These are phyloP conservation scores for Oryza officinalis DNA, from an alignment of 176 grass and related monocot species.

Conservation along the genomic window DNA sequence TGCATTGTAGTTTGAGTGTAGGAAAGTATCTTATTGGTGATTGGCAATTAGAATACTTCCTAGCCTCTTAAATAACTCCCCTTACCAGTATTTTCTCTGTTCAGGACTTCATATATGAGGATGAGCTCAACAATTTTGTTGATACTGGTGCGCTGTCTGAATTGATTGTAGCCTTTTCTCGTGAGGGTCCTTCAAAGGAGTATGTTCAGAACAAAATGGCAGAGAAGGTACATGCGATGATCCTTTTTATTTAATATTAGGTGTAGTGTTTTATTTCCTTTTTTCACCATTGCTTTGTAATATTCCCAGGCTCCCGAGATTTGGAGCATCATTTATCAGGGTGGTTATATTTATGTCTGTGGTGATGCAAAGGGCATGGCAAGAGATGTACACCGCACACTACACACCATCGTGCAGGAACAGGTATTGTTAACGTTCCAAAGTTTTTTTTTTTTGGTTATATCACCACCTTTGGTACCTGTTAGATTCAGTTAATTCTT, in stretches of 20 bases:
- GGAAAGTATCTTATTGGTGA: conserved; percentile 1
- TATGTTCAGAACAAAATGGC: conserved; percentile 96
- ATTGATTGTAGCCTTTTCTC: conserved; percentile 86
- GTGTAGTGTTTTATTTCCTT: neutral
- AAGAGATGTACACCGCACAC: conserved; percentile 79
- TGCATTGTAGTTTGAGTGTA: conserved; percentile 10
- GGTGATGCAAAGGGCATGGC: conserved; percentile 97
- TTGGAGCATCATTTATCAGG: conserved; percentile 82
- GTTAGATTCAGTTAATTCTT: conserved; percentile 10
- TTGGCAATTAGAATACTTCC: neutral
- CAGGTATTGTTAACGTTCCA: conserved; percentile 51
- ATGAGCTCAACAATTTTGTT: conserved; percentile 79
- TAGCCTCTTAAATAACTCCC: neutral
- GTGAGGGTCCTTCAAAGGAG: conserved; percentile 87
- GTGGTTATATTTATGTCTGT: conserved; percentile 88
- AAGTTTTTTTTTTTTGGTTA: neutral
- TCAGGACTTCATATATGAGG: conserved; percentile 95
- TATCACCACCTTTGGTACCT: neutral
- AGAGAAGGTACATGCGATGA: conserved; percentile 61
- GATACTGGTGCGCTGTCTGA: conserved; percentile 63
- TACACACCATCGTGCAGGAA: conserved; percentile 81
- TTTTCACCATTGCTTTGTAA: conserved; percentile 1
- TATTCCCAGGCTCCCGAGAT: conserved; percentile 64
- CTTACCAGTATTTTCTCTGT: conserved; percentile 8
- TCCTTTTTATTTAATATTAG: neutral